These are phyloP conservation scores for Pneumocystis sp. DNA, from an alignment of 1,139 yeast species.

Conservation along the genomic window DNA sequence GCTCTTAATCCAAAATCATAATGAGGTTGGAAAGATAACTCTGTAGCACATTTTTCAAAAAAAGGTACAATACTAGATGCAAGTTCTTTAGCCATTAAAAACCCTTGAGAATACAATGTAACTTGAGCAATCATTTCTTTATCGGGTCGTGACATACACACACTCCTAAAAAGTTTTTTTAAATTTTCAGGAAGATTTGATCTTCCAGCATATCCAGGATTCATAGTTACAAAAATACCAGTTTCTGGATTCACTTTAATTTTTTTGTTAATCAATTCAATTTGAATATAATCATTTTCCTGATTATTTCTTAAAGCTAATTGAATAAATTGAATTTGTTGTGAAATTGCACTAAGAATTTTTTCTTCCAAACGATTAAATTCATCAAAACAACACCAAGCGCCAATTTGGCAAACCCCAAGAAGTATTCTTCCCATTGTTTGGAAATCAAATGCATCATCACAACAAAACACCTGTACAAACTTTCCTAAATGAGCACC, in stretches of 20 bases:
- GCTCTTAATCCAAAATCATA: constrained; percentile 87
- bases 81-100: constrained; percentile 34
- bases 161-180: constrained; percentile 60
- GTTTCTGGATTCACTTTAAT: constrained; percentile 33
- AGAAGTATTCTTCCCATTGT: constrained; percentile 63
- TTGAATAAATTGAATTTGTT: constrained; percentile 65
- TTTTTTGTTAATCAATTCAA: constrained; percentile 38
- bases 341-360: constrained; percentile 71
- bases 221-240: constrained; percentile 74
- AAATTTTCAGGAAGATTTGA: constrained; percentile 72
- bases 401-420: constrained; percentile 77
- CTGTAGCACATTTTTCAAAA: constrained; percentile 31
- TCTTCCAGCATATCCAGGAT: constrained; percentile 81
- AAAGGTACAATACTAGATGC: constrained; percentile 42
- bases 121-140: constrained; percentile 55
- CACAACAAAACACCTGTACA: constrained; percentile 83
- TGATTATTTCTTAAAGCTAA: constrained; percentile 27
- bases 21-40: constrained; percentile 45
- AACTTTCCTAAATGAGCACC: constrained; percentile 67
- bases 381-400: constrained; percentile 96
- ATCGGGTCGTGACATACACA: constrained; percentile 67
- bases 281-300: constrained; percentile 14
- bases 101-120: constrained; percentile 59
- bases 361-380: constrained; percentile 65
- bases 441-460: constrained; percentile 70